Evolutionary conservation across 2,329 filamentous ascomycete species (phyloP), one percentile per base, ranked within the genome.

Genomic region (Trematosphaeria pertusa): DNA sequence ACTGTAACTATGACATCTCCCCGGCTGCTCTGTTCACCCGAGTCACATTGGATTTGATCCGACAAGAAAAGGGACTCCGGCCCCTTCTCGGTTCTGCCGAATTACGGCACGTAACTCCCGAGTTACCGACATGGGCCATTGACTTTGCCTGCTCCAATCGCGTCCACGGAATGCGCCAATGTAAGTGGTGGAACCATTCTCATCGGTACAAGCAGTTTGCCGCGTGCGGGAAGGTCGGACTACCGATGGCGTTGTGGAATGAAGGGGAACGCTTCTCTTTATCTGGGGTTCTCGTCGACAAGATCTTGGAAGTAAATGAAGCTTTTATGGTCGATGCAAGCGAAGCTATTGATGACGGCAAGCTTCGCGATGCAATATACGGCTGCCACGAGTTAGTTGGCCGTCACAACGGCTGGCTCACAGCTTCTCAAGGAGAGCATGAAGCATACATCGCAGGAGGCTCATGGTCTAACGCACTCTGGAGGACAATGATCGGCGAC

Each of bases 181-280:
- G 52, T 17, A 58, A 48, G n/a, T 60, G 57, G 57, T 60, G 54
- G 57, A 41, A 37, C 4, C 54, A 60, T n/a, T 56, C 52, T 2
- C 54, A 58, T 21, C 48, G 54, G 5, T 56, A 58, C 17, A 9
- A 30, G 30, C 32, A 35, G 11, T 54, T 58, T 20, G 34, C 38
- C 5, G 52, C 57, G 5, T 18, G 37, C 28, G 31, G 34, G n/a
- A n/a, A 48, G 5, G 1, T 26, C 5, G n/a, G 20, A 1, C 30
- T 54, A 5, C 12, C 45, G 3, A 5, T 47, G 1, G 5, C 2
- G 0, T 4, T 33, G 11, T 21, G 11, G 4, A 5, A 20, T 11
- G 37, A 38, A 2, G 10, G 18, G 3, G 37, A 17, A 3, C 9
- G 17, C 0, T 19, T 58, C 3, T 15, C 19, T 2, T 9, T 56